phyloP scores from a whole-genome alignment of 306 rosid genomes.

The Cucumis cinereus region DNA sequence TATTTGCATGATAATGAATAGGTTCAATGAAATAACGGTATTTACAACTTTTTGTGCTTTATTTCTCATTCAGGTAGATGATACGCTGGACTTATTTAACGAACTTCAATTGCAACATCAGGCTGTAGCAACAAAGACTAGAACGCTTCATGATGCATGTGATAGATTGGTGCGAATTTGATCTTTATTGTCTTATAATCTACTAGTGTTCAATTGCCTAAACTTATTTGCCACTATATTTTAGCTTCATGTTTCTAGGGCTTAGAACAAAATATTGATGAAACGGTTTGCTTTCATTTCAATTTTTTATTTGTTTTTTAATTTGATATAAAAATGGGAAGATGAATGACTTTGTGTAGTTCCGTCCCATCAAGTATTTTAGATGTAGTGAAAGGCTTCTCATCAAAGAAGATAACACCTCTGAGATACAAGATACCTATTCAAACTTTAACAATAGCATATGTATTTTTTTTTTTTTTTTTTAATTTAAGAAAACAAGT shows the following conservation, averaged over 20 bases:
- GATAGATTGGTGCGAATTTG: constrained; percentile 60
- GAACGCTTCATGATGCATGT: constrained; percentile 96
- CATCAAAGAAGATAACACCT: too few relatives aligned
- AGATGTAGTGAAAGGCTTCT: too few relatives aligned
- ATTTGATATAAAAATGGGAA: too few relatives aligned
- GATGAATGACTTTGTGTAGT: too few relatives aligned
- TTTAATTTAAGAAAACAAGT: too few relatives aligned
- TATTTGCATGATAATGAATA: not conserved
- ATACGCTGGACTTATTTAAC: constrained; percentile 63
- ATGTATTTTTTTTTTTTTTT: too few relatives aligned
- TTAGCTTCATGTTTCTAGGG: not conserved
- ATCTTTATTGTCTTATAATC: not conserved
- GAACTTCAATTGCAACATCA: constrained; percentile 88
- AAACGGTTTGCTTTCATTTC: too few relatives aligned
- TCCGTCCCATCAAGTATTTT: too few relatives aligned
- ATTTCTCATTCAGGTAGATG: constrained; percentile 60
- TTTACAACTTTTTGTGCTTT: not conserved
- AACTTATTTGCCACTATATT: not conserved
- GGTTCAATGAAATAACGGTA: not conserved
- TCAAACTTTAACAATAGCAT: too few relatives aligned
- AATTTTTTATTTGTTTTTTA: too few relatives aligned
- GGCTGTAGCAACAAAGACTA: constrained; percentile 93
- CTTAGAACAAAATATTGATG: too few relatives aligned
- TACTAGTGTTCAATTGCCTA: not conserved
- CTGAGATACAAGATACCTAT: too few relatives aligned